phyloP scores from a whole-genome alignment of 75 land plant genomes.

The Cunninghamia lanceolata region DNA sequence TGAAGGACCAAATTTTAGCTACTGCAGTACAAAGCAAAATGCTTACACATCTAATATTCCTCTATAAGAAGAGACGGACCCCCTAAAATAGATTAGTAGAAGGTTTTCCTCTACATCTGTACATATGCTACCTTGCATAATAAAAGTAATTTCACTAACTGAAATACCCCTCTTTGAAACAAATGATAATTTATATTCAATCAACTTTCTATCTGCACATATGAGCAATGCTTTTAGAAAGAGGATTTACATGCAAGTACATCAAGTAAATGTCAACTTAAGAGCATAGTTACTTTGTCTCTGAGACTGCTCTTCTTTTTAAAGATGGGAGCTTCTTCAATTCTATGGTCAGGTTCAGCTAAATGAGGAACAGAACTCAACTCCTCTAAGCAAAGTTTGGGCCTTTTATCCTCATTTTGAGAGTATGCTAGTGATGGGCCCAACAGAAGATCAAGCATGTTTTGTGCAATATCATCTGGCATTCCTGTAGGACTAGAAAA shows the following conservation, averaged over 20 bases:
- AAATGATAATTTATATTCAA: background rate
- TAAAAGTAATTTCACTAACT: background rate
- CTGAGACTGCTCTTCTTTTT: conserved; percentile 7
- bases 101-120: background rate
- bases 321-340: background rate
- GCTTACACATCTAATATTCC: background rate
- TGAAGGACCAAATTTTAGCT: background rate
- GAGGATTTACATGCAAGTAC: background rate
- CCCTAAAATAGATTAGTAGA: background rate
- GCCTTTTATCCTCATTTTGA: conserved; percentile 5
- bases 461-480: conserved; percentile 10
- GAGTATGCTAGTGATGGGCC: background rate
- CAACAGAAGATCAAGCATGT: conserved; percentile 7
- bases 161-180: background rate
- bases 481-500: background rate
- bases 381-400: background rate
- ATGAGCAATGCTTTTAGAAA: background rate
- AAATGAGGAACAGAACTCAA: background rate
- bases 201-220: background rate
- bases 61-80: background rate
- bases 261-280: background rate
- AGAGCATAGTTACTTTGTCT: conserved; percentile 8
- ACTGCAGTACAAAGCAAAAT: background rate
- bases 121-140: background rate
- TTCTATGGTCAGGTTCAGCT: background rate